phyloP scores from a whole-genome alignment of 2,329 filamentous ascomycete genomes.

The Botrytis cinerea region DNA sequence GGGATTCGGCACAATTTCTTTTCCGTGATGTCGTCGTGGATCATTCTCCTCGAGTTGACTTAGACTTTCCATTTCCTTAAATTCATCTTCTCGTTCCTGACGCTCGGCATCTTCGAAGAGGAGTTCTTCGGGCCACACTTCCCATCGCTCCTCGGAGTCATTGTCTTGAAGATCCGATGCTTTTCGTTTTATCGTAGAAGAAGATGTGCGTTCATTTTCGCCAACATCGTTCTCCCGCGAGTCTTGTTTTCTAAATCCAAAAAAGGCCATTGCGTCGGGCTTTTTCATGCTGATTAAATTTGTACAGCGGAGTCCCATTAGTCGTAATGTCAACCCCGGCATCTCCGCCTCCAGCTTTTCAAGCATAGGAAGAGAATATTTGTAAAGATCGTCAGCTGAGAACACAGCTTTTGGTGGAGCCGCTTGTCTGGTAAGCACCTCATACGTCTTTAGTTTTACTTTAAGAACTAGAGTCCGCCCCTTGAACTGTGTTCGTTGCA shows the following conservation, averaged over 20 bases:
- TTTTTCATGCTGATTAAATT: constrained; percentile 86
- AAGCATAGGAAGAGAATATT: constrained; percentile 78
- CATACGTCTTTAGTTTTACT: constrained; percentile 91
- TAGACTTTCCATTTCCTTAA: constrained; percentile 61
- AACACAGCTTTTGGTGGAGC: constrained; percentile 71
- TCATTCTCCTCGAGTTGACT: constrained; percentile 51
- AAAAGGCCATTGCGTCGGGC: constrained; percentile 74
- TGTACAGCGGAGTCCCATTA: constrained; percentile 89
- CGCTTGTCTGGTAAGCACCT: constrained; percentile 82
- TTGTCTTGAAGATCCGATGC: constrained; percentile 43
- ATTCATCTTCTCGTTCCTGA: constrained; percentile 60
- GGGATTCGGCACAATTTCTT: constrained; percentile 53
- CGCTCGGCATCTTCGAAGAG: constrained; percentile 60
- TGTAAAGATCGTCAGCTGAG: constrained; percentile 80
- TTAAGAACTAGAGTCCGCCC: constrained; percentile 91
- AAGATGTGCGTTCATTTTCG: constrained; percentile 28
- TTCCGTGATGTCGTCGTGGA: constrained; percentile 48
- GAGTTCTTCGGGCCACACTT: constrained; percentile 68
- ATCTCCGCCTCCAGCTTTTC: constrained; percentile 81
- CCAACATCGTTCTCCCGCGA: constrained; percentile 27
- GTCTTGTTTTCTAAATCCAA: constrained; percentile 58
- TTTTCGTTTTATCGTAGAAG: constrained; percentile 44
- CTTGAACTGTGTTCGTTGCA: constrained; percentile 77
- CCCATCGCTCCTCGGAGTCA: constrained; percentile 55
- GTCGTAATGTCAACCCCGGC: constrained; percentile 72